phyloP scores from a whole-genome alignment of 2,329 filamentous ascomycete species.

The Penicillium sp. region DNA sequence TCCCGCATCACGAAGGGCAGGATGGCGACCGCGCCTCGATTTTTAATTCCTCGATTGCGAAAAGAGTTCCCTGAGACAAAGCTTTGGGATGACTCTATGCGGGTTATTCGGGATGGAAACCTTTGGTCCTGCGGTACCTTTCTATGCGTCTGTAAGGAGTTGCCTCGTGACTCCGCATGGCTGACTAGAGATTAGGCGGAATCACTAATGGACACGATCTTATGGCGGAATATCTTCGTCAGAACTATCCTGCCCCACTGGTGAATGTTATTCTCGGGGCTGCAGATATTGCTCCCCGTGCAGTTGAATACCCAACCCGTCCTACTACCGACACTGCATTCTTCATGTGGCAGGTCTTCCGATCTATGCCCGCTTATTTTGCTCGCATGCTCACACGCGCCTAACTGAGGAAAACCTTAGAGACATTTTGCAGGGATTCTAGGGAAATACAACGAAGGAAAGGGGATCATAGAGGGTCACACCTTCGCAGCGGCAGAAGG shows the following conservation, averaged over 20 bases:
- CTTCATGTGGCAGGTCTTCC: constrained; percentile 24
- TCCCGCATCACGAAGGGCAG: constrained; percentile 28
- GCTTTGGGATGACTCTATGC: constrained; percentile 24
- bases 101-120: constrained; percentile 28
- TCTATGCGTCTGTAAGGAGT: neutral
- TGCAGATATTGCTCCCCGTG: constrained; percentile 38
- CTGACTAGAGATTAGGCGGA: constrained; percentile 21
- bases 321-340: constrained; percentile 12
- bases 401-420: too few relatives aligned
- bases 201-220: constrained; percentile 35
- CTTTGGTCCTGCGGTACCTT: constrained; percentile 30
- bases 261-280: constrained; percentile 38
- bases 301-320: constrained; percentile 28
- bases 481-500: too few relatives aligned
- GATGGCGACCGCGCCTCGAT: constrained; percentile 27
- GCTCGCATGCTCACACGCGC: constrained; percentile 2
- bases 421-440: too few relatives aligned
- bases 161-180: neutral
- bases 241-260: constrained; percentile 27
- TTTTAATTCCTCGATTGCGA: constrained; percentile 26
- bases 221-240: constrained; percentile 25
- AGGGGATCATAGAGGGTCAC: too few relatives aligned
- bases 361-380: constrained; percentile 17
- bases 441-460: too few relatives aligned
- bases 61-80: constrained; percentile 29